Evolutionary conservation across 1,284 basidiomycete genomes (phyloP), one percentile per base, ranked within the genome.

Genomic region (Baeospora myosura): DNA sequence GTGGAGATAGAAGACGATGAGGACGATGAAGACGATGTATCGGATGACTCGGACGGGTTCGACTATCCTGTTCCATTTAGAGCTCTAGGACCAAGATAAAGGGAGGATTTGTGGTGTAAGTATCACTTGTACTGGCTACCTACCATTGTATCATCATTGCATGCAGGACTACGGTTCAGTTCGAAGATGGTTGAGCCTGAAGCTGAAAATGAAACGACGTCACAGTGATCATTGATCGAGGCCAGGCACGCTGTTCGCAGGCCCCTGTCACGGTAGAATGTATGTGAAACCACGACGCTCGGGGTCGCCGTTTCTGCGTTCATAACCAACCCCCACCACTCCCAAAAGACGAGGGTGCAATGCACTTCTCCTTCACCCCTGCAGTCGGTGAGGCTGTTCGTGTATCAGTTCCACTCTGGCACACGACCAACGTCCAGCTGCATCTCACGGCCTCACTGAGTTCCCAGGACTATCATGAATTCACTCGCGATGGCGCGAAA

Each of bases 391-490:
- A 62, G 28, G 54, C 53, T 7, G 43, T 61, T 24, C 49, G 47
- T 24, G 45, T 65, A 23, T 34, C 49, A 12, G 47, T 58, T 6
- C 49, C 58, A 33, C 42, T 48, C 28, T 14, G 33, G 49, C 33
- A 46, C 44, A 28, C 47, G 50, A 25, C 43, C 25, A 42, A 49
- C 18, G 47, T 56, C n/a, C 46, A 57, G 24, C 47, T 72, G 11
- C 58, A 59, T 39, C 69, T 74, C 48, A 61, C 56, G 12, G 71
- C 69, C 12, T 50, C 53, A 24, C 47, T 72, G 8, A 52, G 45
- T 43, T 45, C 44, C 36, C 48, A 53, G 14, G 64, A 68, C 42
- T 61, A 64, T 43, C 52, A 59, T 11, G 52, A 61, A 23, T 50
- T 66, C 26, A 50, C 54, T 29, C 49, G 48, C 2, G 55, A 63